Percentiles rank a stretch among this genome's conserved stretches.
Evolutionary conservation across 768 basidiomycete species (phyloP).

Genomic region (Suillus decipiens): DNA sequence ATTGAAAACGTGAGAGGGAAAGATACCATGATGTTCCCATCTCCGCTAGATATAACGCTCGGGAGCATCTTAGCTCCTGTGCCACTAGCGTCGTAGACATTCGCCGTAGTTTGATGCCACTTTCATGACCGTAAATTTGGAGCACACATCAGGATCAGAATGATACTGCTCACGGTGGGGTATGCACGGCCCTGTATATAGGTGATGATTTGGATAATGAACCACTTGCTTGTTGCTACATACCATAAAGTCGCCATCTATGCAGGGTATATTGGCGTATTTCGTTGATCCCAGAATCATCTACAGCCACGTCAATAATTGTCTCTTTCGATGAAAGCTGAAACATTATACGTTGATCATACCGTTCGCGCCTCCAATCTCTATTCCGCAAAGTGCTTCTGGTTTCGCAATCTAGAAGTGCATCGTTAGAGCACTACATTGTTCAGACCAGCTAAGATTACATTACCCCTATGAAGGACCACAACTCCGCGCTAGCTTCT

Average conservation of each 20-base stretch:
- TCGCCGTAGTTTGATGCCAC: constrained; percentile 35
- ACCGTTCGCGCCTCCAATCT: constrained; percentile 49
- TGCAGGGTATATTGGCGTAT: constrained; percentile 39
- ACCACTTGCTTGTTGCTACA: constrained; percentile 10
- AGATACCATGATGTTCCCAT: constrained; percentile 37
- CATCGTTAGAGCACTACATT: constrained; percentile 8
- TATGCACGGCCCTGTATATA: constrained; percentile 37
- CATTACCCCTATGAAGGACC: constrained; percentile 29
- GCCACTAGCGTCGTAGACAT: constrained; percentile 29
- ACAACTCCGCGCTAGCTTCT: constrained; percentile 33
- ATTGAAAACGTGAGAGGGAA: neutral
- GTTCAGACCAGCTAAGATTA: neutral
- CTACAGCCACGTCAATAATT: constrained; percentile 22
- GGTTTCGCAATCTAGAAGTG: constrained; percentile 32
- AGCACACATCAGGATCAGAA: constrained; percentile 17
- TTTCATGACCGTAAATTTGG: constrained; percentile 13
- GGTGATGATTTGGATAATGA: constrained; percentile 9
- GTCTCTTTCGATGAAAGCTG: constrained; percentile 3
- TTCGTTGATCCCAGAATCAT: constrained; percentile 38
- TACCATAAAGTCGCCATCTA: constrained; percentile 49
- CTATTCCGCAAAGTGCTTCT: constrained; percentile 37
- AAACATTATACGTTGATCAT: constrained; percentile 39
- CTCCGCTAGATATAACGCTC: constrained; percentile 37
- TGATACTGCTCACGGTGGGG: constrained; percentile 24
- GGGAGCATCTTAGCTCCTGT: constrained; percentile 34